Base-by-base conservation (phyloP, 202 grass and related monocot species). In the Schoenoplectus tabernaemontani region DNA sequence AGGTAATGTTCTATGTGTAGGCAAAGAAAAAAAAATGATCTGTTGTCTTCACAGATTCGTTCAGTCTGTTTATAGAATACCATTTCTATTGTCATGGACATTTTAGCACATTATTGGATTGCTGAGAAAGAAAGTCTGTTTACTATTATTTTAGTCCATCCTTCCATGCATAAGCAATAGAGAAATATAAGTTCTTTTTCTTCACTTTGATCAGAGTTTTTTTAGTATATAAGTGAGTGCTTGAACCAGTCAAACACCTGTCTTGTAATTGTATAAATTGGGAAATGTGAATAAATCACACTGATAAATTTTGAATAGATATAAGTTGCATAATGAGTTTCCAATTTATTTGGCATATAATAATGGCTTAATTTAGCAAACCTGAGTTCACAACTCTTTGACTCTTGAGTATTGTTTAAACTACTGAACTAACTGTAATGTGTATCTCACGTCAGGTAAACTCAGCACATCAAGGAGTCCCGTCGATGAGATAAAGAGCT, bases 401-500 rank as follows among this genome's bases (percentile, higher is more conserved):
- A 74, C 70, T 74, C 70, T 32, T 39, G 3, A 53, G 15, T 53
- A 50, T 7, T 74, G 43, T 32, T 53, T 53, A 13, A 53, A 75
- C 26, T 75, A 50, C 24, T 26, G 17, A 43, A 68, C 38, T 68
- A 68, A 54, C 65, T 69, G 10, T 44, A 36, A 16, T 75, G 7
- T 75, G 47, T 16, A 28, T 34, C 11, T 8, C 43, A n/a, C 60
- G 50, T 80, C 92, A 99, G 96, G 77, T 64, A 99, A 99, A 86
- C 26, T 86, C 78, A 93, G 86, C 85, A 38, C 82, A 82, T 76
- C 77, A 57, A 74, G 92, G 79, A 92, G 82, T 70, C 87, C 86
- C 86, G 83, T 83, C 59, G 90, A 91, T 46, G 96, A 96, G 89
- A 79, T 93, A 73, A 96, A 87, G 76, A 96, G 20, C 59, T 47